Conservation (phyloP, 345 rosid species). For the Gossypium herbaceum region DNA sequence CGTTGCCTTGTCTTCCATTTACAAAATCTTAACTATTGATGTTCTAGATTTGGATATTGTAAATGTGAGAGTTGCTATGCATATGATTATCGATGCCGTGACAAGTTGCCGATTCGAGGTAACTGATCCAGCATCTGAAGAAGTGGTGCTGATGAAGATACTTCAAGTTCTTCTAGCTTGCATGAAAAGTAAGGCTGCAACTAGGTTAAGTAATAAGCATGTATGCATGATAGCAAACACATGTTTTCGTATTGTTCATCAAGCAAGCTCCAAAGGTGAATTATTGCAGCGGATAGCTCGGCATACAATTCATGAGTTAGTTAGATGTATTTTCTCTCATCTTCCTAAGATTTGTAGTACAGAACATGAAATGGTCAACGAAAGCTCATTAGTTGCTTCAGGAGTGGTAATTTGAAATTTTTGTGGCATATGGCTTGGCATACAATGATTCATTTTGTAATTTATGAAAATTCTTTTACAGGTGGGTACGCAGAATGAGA, state of each 20-base stretch:
- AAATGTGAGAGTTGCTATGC: constrained; percentile 61
- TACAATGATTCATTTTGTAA: not conserved
- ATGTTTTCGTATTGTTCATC: constrained; percentile 73
- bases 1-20: constrained; percentile 72
- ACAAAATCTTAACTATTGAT: constrained; percentile 65
- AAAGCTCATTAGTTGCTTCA: constrained; percentile 14
- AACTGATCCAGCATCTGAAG: constrained; percentile 72
- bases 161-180: constrained; percentile 83
- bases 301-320: constrained; percentile 69
- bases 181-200: constrained; percentile 67
- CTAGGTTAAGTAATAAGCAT: constrained; percentile 58
- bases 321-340: constrained; percentile 65
- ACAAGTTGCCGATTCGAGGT: constrained; percentile 72
- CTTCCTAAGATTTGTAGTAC: constrained; percentile 42
- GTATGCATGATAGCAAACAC: constrained; percentile 65
- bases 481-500: constrained; percentile 41
- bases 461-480: constrained; percentile 28
- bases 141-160: constrained; percentile 73
- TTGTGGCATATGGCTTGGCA: not conserved
- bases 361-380: constrained; percentile 18
- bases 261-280: constrained; percentile 68
- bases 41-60: constrained; percentile 48
- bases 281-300: constrained; percentile 70
- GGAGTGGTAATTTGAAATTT: constrained; percentile 35
- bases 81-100: constrained; percentile 62